Percentiles rank a stretch among this genome's conserved stretches.
Evolutionary conservation across 2,329 filamentous ascomycete species (phyloP).

Genomic region (Verticillium longisporum): DNA sequence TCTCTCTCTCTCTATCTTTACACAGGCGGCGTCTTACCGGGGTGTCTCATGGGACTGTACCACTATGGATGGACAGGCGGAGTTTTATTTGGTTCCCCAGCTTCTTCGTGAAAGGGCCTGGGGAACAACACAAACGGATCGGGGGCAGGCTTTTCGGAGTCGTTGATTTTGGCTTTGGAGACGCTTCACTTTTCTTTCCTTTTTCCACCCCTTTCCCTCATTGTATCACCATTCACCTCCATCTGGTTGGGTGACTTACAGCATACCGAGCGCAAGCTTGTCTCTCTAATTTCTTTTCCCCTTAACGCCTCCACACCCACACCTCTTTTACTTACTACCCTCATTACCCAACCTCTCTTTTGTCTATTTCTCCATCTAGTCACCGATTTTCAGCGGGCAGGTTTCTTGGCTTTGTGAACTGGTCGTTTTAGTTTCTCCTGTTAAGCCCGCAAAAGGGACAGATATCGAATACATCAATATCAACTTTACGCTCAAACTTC

Average conservation of each 20-base stretch:
- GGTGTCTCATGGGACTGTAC: background rate
- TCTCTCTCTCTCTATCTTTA: background rate
- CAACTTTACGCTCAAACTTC: background rate
- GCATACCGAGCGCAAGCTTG: background rate
- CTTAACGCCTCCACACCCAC: background rate
- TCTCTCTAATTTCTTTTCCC: background rate
- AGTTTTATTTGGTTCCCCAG: background rate
- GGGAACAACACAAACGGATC: background rate
- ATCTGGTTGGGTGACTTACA: background rate
- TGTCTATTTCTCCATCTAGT: background rate
- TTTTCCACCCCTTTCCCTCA: conserved; percentile 1
- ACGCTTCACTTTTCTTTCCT: background rate
- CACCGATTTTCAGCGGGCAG: background rate
- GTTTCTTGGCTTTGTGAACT: background rate
- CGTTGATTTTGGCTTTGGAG: background rate
- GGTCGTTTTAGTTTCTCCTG: background rate
- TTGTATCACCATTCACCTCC: background rate
- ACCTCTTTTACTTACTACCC: background rate
- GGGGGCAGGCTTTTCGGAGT: background rate
- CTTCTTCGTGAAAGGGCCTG: background rate
- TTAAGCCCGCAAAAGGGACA: background rate
- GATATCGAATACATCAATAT: background rate
- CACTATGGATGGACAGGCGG: background rate
- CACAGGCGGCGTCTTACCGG: background rate
- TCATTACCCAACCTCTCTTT: background rate